These are phyloP conservation scores for Peziza echinospora DNA, from an alignment of 495 filamentous ascomycete genomes.

Conservation along the genomic window DNA sequence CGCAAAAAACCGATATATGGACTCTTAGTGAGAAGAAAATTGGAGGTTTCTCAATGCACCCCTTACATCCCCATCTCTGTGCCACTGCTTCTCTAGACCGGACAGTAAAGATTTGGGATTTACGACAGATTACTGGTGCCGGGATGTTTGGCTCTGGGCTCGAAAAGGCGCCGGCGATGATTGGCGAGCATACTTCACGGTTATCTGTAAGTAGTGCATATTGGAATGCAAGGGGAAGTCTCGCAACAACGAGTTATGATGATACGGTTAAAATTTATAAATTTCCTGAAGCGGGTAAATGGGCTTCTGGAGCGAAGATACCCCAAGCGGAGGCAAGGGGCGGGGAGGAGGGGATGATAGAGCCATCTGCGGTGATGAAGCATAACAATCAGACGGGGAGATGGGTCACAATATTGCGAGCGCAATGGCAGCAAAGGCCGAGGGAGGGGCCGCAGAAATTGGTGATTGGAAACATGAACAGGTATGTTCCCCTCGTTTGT, in stretches of 20 bases:
- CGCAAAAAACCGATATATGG: slow-evolving; percentile 37
- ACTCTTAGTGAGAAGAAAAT: slow-evolving; percentile 85
- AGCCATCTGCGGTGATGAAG: slow-evolving; percentile 41
- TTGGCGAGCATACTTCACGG: slow-evolving; percentile 38
- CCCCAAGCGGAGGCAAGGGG: slow-evolving; percentile 22
- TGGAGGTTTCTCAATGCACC: slow-evolving; percentile 73
- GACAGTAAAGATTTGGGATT: slow-evolving; percentile 76
- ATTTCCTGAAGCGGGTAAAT: slow-evolving; percentile 41
- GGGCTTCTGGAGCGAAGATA: slow-evolving; percentile 33
- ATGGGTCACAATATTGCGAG: slow-evolving; percentile 57
- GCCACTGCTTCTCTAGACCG: slow-evolving; percentile 83
- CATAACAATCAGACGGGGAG: slow-evolving; percentile 94
- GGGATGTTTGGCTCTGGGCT: slow-evolving; percentile 22
- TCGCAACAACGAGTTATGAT: slow-evolving; percentile 86
- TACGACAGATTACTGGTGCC: slow-evolving; percentile 49
- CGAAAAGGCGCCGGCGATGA: slow-evolving; percentile 29
- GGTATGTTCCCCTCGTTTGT: slow-evolving; percentile 19
- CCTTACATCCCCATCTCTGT: slow-evolving; percentile 53
- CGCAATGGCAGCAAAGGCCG: slow-evolving; percentile 75
- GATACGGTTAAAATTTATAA: slow-evolving; percentile 85
- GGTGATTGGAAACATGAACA: slow-evolving; percentile 93
- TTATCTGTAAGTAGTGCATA: slow-evolving; percentile 80
- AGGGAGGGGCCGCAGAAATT: slow-evolving; percentile 59
- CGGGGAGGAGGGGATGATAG: slow-evolving; percentile 33
- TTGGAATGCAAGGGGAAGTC: slow-evolving; percentile 57